Base-by-base conservation (phyloP, 371 early-diverging fungal species). In the Fennellomyces sp. region DNA sequence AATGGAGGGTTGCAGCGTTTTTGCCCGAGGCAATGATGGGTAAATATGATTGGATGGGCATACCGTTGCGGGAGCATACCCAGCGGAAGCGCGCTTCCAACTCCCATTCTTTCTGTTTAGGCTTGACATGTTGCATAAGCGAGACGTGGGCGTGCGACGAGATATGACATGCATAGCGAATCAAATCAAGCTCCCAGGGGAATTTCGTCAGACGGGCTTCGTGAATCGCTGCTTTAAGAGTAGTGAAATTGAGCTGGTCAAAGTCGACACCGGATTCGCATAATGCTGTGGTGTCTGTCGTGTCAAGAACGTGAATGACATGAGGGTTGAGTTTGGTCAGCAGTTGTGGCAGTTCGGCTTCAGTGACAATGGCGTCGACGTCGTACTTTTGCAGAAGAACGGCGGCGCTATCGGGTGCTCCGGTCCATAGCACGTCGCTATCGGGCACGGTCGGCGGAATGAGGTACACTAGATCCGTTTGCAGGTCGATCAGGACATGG, bases 21-120 rank as follows among this genome's bases (percentile, higher is more conserved):
- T 73, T 66, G 0, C 83, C 85, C 0, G 83, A 75, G 1, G 81
- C 85, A 23, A 87, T 77, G 47, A 87, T 87, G 5, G 87, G 84
- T 15, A 81, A 49, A 56, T 87, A 87, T 36, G 74, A 72, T 56
- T 81, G 81, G 11, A 17, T 21, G 8, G 17, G 45, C 45, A 45
- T 45, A 3, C 81, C 79, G 51, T 81, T 67, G 17, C 70, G 66
- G 6, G 78, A 79, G 57, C 83, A 82, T 7, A 68, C 66, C 66
- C 80, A 87, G 8, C 73, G 76, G 66, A 87, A 87, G 8, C 82
- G 61, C 0, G 84, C 85, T 55, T 81, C 78, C 6, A 87, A 70
- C 50, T 82, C 78, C 27, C 76, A 75, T 56, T 87, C 87, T 31
- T 64, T 72, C 71, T 80, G 74, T n/a, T 76, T 78, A 13, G 72